phyloP scores from a whole-genome alignment of 1,284 basidiomycete genomes.

The Afroboletus lepidellus region DNA sequence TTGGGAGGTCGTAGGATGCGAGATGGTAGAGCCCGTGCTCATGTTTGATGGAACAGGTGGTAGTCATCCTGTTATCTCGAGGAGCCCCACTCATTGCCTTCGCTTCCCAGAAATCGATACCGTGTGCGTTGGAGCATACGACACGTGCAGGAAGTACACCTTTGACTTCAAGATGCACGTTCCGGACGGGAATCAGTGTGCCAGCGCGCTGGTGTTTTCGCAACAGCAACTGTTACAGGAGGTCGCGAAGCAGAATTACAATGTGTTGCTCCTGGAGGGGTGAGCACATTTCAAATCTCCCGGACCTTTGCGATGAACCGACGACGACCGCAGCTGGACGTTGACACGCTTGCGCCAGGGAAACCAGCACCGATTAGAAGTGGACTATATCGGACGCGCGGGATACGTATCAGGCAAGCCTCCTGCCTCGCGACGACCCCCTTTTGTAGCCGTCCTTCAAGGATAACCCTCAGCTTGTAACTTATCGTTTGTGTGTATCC shows the following conservation, averaged over 20 bases:
- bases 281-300: slow-evolving; percentile 31
- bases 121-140: slow-evolving; percentile 46
- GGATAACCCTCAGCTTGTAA: slow-evolving; percentile 32
- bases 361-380: slow-evolving; percentile 60
- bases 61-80: slow-evolving; percentile 29
- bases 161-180: slow-evolving; percentile 55
- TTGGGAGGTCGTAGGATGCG: slow-evolving; percentile 76
- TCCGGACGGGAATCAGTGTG: slow-evolving; percentile 39
- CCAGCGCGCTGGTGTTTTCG: slow-evolving; percentile 59
- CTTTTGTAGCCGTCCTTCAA: slow-evolving; percentile 63
- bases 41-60: slow-evolving; percentile 66
- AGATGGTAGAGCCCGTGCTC: slow-evolving; percentile 59
- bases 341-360: slow-evolving; percentile 63
- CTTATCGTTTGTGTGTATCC: slow-evolving; percentile 32
- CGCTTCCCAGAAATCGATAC: slow-evolving; percentile 56
- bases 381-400: slow-evolving; percentile 66
- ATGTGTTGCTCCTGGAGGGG: slow-evolving; percentile 68
- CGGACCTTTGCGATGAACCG: slow-evolving; percentile 4
- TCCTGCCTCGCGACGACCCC: slow-evolving; percentile 49
- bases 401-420: slow-evolving; percentile 52
- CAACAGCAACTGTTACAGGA: slow-evolving; percentile 60
- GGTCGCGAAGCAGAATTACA: slow-evolving; percentile 55
- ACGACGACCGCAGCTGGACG: slow-evolving; percentile 52
- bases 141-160: slow-evolving; percentile 59
- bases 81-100: slow-evolving; percentile 8